A percentile compares a stretch with the other conserved stretches of the same genome.
phyloP scores from a whole-genome alignment of 2,329 filamentous ascomycete species.

The Graphilbum sp. region DNA sequence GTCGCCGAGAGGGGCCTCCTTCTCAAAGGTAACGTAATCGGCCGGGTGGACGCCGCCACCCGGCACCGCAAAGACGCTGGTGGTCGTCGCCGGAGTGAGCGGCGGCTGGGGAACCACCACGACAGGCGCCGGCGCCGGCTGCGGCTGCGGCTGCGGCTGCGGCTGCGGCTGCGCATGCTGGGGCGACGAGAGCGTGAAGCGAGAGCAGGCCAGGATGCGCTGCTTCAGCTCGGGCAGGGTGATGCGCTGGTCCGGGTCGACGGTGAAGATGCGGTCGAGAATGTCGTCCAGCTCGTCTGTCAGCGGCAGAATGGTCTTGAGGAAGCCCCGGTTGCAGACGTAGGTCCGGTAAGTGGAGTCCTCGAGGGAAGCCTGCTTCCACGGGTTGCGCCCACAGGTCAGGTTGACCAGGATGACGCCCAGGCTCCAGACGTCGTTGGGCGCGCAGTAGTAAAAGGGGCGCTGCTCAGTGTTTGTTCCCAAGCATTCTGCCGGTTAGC shows the following conservation, averaged over 20 bases:
- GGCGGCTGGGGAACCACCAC: constrained; percentile 25
- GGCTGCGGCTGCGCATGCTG: constrained; percentile 6
- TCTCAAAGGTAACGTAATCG: not conserved
- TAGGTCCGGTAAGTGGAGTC: constrained; percentile 93
- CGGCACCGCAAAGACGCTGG: not conserved
- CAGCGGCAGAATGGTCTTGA: constrained; percentile 83
- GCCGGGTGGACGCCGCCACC: not conserved
- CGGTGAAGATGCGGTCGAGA: constrained; percentile 72
- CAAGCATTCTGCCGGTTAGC: constrained; percentile 56
- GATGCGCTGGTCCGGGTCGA: constrained; percentile 69
- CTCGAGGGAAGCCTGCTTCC: constrained; percentile 88
- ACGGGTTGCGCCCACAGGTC: constrained; percentile 94
- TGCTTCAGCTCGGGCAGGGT: constrained; percentile 63
- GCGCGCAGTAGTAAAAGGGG: constrained; percentile 74
- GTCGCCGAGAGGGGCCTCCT: too few relatives aligned
- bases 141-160: constrained; percentile 13
- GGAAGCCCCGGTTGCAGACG: constrained; percentile 67
- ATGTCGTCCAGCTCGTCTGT: constrained; percentile 82
- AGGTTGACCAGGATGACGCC: constrained; percentile 96
- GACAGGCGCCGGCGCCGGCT: constrained; percentile 10
- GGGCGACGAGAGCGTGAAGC: constrained; percentile 39
- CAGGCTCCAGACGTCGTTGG: constrained; percentile 97
- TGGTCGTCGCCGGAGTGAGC: constrained; percentile 22
- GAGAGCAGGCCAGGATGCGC: constrained; percentile 59
- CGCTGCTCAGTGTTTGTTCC: constrained; percentile 49